Evolutionary conservation across 2,329 filamentous ascomycete species (phyloP), one percentile per base, ranked within the genome.

Genomic region (Diaporthe ampelina): DNA sequence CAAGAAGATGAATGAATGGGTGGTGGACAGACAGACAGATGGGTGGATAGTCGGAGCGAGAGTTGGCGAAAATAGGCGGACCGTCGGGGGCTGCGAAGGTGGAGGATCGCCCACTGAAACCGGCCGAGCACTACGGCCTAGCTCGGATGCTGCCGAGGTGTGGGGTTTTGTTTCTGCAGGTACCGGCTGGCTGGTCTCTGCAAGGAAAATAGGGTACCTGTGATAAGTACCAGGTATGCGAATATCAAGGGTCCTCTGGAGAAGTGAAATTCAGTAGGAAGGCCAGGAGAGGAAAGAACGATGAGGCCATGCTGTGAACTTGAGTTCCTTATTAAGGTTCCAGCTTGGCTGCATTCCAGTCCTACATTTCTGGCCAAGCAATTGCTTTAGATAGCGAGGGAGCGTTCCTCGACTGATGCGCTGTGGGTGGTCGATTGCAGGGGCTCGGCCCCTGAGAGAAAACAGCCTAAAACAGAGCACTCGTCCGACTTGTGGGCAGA

Each of bases 401-500:
- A 29, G 35, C 24, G 24, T 58, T 37, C 24, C 17, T 56, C n/a
- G 68, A 40, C 56, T 17, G 37, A 56, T 43, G 19, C 40, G 50
- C 32, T 52, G 26, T 24, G 43, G 3, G 13, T 43, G 7, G 40
- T 58, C 52, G 59, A 74, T 69, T 74, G 63, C 73, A 74, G 70
- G 73, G 73, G 61, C 70, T 54, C 3, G 19, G 56, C 59, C 73
- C 69, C 73, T 72, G 69, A 40, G 26, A 48, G 21, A 52, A 59
- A 69, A 48, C 59, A 71, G 59, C 69, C 54, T 45, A 59, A 26
- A 24, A 13, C 32, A 63, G 56, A 37, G 21, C 54, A 43, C 35
- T 74, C 58, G 73, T 67, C 70, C 67, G 73, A 73, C 73, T 73
- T 68, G 73, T 74, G 73, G 73, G 21, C 70, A 68, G 73, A 73